Evolutionary conservation across 2,329 filamentous ascomycete species (phyloP), one percentile per base, ranked within the genome.

Genomic region (Aureobasidium vineae): DNA sequence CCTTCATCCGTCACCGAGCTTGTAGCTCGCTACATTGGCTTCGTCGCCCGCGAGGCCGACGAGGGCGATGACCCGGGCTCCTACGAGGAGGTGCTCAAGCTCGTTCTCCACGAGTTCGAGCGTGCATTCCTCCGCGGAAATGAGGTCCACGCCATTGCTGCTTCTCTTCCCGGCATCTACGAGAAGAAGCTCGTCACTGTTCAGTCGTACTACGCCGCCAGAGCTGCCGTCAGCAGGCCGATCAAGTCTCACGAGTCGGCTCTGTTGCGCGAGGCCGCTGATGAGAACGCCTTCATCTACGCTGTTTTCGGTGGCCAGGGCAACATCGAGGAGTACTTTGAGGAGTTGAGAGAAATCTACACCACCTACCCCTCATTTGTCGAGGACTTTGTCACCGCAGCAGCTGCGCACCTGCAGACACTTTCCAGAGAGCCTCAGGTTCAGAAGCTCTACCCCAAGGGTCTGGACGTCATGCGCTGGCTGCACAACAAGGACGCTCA

Each of bases 311-410:
- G 95, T 68, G 95, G 95, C 7, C 95, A 99, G 78, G 95, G 95
- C 73, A 99, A 99, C 79, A 98, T 99, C 70, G 94, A 99, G 79
- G 96, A 99, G 80, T 99, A 99, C 80, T 99, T 99, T 74, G 94
- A 99, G 72, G 95, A 99, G 82, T 86, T 99, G 69, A 88, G 95
- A 66, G 90, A 96, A 77, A 86, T 98, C 67, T 94, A 94, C 82
- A 88, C 84, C 73, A 97, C 93, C 68, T 99, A 99, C 80, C 89
- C 91, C 15, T 90, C 90, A 33, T 96, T 99, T 71, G 87, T 97
- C 5, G 90, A 91, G 71, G 92, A 96, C 70, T 87, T 98, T 70
- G 85, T 99, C 74, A 84, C 85, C 33, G 85, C 88, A 28, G 89
- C 92, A 8, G 93, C 95, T 16, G 90, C 96, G 74, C 87, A 96